Base-by-base conservation (phyloP, 345 rosid genomes). In the Syzygium aqueum region DNA sequence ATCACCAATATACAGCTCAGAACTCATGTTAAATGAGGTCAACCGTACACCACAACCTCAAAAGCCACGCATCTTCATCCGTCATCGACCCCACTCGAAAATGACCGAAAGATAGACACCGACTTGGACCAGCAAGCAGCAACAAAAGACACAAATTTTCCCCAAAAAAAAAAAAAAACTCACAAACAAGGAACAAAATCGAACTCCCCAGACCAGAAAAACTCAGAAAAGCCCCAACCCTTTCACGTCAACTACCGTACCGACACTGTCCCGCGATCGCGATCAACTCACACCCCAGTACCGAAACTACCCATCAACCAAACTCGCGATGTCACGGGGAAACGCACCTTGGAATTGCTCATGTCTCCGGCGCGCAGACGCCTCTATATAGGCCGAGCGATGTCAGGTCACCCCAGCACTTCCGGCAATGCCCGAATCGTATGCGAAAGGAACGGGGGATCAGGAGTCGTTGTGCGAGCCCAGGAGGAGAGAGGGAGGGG, bases 331-430 rank as follows among this genome's bases (percentile, higher is more conserved):
- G 65, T 53, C 50, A 37, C 63, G 40, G 43, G 15, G 78, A 86
- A 65, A 49, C 89, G 40, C 52, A 97, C 99, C 96, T 96, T 95
- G 87, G 95, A 90, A 88, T 90, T 93, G 90, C 91, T 95, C 99
- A 96, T 97, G 90, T 87, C 90, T 89, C 83, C 52, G 56, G 23
- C 23, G 82, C 40, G 12, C 21, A 78, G 43, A 65, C 53, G 40
- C 11, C 59, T 15, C 85, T 22, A 54, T 53, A 12, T 0, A 73
- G 16, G 80, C 85, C 85, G 73, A 80, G 53, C 2, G 15, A 84
- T 8, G 25, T 30, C 43, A 78, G 49, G 43, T 53, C 27, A 27
- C 59, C 53, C 73, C 53, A 77, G 57, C 51, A 86, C 22, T 21
- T 77, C 51, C 87, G 53, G 87, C 84, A 53, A 83, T 43, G 63